Evolutionary conservation across 257 asterid genomes (phyloP), one percentile per base, ranked within the genome.

Genomic region (Nicotiana benthamiana): DNA sequence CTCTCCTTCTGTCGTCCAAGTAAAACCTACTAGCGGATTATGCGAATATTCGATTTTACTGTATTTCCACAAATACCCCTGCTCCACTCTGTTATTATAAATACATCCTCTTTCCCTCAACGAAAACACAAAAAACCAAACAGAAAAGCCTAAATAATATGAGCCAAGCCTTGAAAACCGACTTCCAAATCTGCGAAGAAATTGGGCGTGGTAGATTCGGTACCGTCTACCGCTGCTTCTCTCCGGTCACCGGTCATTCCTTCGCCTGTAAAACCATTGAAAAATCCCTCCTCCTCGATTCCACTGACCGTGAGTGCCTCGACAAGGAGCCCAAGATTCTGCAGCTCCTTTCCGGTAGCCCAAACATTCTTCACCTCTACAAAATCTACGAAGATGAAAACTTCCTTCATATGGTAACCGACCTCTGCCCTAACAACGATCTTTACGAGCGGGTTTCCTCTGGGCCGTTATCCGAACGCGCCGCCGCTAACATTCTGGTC

Each of bases 191-290:
- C 83, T 86, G 90, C 83, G 90, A 89, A 65, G 93, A 91, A 89
- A 87, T 91, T 79, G 95, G 95, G 82, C 91, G 92, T 76, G 95
- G 95, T 81, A 89, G 90, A 27, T 91, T 89, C 93, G 95, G 92
- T 82, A 88, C 87, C 64, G 95, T 91, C 82, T 79, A 87, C 88
- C 94, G 93, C 85, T 90, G 94, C 83, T 86, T 57, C 65, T 80
- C 83, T 9, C 60, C 79, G 9, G 1, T 28, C 77, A 57, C 87
- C 77, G 80, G 43, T 48, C 75, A 82, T 1, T 70, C 86, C 77
- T 85, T 79, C 53, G 95, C 95, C 78, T 88, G 92, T 64, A 91
- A 91, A 68, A 80, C 95, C 65, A 88, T 91, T 76, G 18, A 86
- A 84, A 91, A 91, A 43, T 46, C n/a, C 56, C 82, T 89, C 48